Evolutionary conservation across 495 filamentous ascomycete species (phyloP), one percentile per base, ranked within the genome.

Genomic region (Penicillium argentinense): DNA sequence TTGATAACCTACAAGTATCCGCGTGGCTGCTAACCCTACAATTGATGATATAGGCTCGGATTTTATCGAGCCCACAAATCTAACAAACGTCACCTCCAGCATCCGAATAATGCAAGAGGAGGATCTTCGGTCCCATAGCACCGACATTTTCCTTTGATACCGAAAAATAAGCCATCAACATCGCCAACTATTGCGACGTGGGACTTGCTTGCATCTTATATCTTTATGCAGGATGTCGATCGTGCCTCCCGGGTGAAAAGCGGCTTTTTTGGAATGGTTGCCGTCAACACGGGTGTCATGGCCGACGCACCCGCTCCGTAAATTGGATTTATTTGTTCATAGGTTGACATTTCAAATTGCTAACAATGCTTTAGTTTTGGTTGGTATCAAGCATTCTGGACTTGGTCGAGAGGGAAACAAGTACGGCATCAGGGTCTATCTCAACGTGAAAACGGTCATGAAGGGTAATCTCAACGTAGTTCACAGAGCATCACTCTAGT

Each of bases 401-500:
- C 77, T 81, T 50, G 77, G 77, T 5, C 54, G 75, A 32, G 77
- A 81, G 47, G 77, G 90, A 11, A 88, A 83, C 57, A 82, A 82
- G 55, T 87, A 91, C 60, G 90, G 90, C 3, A 82, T 91, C 42
- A 84, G 84, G 9, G 90, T 95, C 65, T 96, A 91, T 57, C 73
- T 84, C 57, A 69, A 79, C 28, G 85, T 82, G 13, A 96, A 96
- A 74, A 91, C 78, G 73, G 77, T 91, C 29, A 88, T 86, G 18
- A 37, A 16, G 14, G 33, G 33, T 8, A 37, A 37, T 37, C 12
- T 9, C 9, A 37, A 37, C 18, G 33, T 37, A 37, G 33, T 37
- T 8, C 33, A 37, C 18, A 12, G 33, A 9, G 33, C 33, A 37
- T 37, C 29, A n/a, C n/a, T n/a, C n/a, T n/a, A n/a, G n/a, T n/a